Percentiles rank a stretch among this genome's conserved stretches.
phyloP scores from a whole-genome alignment of 805 yeast species.

The Candida rishiriensis region DNA sequence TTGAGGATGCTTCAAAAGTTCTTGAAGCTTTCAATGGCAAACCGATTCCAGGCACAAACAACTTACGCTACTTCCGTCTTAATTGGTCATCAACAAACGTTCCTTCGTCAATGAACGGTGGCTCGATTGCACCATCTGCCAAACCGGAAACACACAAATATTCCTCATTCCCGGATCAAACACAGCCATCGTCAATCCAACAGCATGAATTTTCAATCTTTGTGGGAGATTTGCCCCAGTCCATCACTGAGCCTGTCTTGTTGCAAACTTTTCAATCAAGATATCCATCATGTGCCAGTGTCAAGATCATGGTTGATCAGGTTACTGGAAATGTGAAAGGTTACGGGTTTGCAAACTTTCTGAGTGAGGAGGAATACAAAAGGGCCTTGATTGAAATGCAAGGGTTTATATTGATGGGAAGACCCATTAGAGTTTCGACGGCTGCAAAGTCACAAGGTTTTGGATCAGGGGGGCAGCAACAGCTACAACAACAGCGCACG shows the following conservation, averaged over 20 bases:
- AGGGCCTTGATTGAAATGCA: slow-evolving; percentile 78
- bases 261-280: slow-evolving; percentile 62
- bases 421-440: slow-evolving; percentile 74
- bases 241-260: slow-evolving; percentile 62
- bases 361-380: slow-evolving; percentile 60
- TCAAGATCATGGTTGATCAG: slow-evolving; percentile 74
- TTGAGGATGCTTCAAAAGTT: slow-evolving; percentile 61
- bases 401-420: slow-evolving; percentile 63
- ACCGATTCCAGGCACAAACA: slow-evolving; percentile 60
- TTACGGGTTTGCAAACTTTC: slow-evolving; percentile 84
- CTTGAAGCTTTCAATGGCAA: slow-evolving; percentile 59
- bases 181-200: slow-evolving; percentile 3
- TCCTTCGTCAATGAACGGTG: slow-evolving; percentile 17
- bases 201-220: slow-evolving; percentile 60
- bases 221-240: slow-evolving; percentile 80
- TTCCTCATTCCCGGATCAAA: slow-evolving; percentile 7
- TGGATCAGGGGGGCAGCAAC: slow-evolving; percentile 7
- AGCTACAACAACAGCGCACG: slow-evolving; percentile 1
- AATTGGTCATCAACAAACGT: slow-evolving; percentile 66
- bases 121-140: slow-evolving; percentile 6
- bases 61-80: slow-evolving; percentile 52
- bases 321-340: slow-evolving; percentile 70
- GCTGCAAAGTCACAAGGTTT: slow-evolving; percentile 39
- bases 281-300: slow-evolving; percentile 71
- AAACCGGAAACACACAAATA: background rate